Conservation (phyloP, 2,329 filamentous ascomycete species). For the Alternaria brassicae region DNA sequence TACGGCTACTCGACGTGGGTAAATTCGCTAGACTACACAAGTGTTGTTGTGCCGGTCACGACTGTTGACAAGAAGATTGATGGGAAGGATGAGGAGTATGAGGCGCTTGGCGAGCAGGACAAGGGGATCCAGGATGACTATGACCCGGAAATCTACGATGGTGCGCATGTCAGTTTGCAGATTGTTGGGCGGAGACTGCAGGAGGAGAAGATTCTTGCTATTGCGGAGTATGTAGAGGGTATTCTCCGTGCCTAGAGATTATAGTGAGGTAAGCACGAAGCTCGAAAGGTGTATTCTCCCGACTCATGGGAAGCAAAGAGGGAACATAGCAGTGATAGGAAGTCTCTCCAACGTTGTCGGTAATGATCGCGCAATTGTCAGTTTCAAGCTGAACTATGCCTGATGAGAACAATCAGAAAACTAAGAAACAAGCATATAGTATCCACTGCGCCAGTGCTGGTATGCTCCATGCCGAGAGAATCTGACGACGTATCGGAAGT, state of each 20-base stretch:
- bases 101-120: constrained; percentile 39
- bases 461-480: not conserved
- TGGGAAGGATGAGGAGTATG: constrained; percentile 30
- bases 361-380: too few relatives aligned
- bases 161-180: constrained; percentile 48
- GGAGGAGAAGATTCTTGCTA: constrained; percentile 50
- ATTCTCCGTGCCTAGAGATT: constrained; percentile 25
- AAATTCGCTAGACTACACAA: constrained; percentile 44
- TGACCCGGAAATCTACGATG: constrained; percentile 50
- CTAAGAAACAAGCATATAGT: too few relatives aligned
- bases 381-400: too few relatives aligned
- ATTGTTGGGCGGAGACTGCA: constrained; percentile 48
- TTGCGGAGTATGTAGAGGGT: constrained; percentile 43
- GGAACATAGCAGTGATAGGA: too few relatives aligned
- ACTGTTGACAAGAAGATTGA: constrained; percentile 42
- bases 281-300: not conserved
- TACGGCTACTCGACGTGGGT: constrained; percentile 45
- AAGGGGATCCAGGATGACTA: constrained; percentile 38
- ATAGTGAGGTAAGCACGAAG: not conserved
- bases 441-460: not conserved
- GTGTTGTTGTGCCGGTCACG: constrained; percentile 46
- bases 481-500: not conserved
- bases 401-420: too few relatives aligned
- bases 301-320: not conserved
- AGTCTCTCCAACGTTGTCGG: too few relatives aligned